Evolutionary conservation across 225 moss, liverwort and hornwort genomes (phyloP).

Genomic region (Marchantia polymorpha): DNA sequence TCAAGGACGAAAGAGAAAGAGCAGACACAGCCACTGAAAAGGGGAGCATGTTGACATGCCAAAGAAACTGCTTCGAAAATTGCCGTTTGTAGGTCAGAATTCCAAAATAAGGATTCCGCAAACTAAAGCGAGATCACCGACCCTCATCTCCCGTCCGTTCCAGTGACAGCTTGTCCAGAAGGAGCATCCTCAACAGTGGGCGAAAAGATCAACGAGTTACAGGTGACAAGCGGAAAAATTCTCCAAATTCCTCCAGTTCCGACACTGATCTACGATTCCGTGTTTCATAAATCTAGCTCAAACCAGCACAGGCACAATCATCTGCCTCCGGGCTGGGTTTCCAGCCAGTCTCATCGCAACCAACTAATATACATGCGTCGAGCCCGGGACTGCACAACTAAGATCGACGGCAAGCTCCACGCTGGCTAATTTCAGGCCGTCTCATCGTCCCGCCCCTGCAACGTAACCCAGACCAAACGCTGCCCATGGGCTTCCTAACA

Average conservation of each 20-base stretch:
- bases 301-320: neutral
- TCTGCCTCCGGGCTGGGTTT: neutral
- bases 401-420: neutral
- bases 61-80: neutral
- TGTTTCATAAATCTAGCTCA: neutral
- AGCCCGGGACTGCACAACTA: neutral
- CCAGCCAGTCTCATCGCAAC: neutral
- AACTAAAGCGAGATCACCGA: neutral
- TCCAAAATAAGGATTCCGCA: neutral
- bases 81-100: neutral
- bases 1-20: neutral
- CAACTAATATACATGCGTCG: neutral
- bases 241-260: neutral
- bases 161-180: neutral
- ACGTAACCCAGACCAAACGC: neutral
- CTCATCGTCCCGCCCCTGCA: neutral
- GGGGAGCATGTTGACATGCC: slow-evolving; percentile 2
- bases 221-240: neutral
- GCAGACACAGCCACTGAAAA: neutral
- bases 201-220: neutral
- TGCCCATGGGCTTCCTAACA: neutral
- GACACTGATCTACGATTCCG: neutral
- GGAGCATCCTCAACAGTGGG: neutral
- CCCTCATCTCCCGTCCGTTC: neutral
- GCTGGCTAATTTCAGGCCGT: neutral